phyloP scores from a whole-genome alignment of 2,329 filamentous ascomycete genomes.

The Colletotrichum chrysophilum region DNA sequence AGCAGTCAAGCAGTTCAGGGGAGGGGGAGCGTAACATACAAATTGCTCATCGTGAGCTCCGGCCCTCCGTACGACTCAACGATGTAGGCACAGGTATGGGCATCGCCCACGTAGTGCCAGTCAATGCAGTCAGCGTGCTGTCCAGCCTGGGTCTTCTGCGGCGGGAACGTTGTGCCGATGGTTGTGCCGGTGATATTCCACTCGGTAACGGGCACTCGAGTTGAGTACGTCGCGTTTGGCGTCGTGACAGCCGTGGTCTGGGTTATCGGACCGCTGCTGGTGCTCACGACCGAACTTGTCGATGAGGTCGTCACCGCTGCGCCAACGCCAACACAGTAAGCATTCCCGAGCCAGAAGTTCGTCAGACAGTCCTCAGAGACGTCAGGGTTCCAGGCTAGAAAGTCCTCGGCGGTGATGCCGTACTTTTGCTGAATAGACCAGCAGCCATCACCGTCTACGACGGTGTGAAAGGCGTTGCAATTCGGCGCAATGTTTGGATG shows the following conservation, averaged over 20 bases:
- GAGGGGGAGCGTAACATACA: background rate
- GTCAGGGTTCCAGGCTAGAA: conserved; percentile 31
- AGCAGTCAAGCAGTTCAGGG: background rate
- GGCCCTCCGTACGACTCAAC: background rate
- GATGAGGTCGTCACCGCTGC: background rate
- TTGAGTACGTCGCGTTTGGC: background rate
- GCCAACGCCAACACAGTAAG: background rate
- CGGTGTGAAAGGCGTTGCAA: conserved; percentile 24
- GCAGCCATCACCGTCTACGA: conserved; percentile 24
- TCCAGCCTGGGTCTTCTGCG: conserved; percentile 23
- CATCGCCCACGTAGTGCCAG: conserved; percentile 8
- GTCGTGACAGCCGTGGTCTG: background rate
- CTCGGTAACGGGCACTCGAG: background rate
- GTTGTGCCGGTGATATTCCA: background rate
- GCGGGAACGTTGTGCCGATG: conserved; percentile 19
- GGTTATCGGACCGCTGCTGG: background rate
- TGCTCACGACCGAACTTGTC: background rate
- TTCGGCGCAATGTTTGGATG: background rate
- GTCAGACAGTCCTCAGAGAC: conserved; percentile 29
- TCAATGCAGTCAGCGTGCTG: conserved; percentile 22
- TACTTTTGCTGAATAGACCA: conserved; percentile 19
- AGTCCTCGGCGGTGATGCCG: conserved; percentile 28
- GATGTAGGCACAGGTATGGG: conserved; percentile 7
- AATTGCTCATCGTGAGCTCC: background rate
- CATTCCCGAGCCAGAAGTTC: conserved; percentile 26